phyloP scores from a whole-genome alignment of 768 basidiomycete genomes.

The Lepiota brunneoincarnata region DNA sequence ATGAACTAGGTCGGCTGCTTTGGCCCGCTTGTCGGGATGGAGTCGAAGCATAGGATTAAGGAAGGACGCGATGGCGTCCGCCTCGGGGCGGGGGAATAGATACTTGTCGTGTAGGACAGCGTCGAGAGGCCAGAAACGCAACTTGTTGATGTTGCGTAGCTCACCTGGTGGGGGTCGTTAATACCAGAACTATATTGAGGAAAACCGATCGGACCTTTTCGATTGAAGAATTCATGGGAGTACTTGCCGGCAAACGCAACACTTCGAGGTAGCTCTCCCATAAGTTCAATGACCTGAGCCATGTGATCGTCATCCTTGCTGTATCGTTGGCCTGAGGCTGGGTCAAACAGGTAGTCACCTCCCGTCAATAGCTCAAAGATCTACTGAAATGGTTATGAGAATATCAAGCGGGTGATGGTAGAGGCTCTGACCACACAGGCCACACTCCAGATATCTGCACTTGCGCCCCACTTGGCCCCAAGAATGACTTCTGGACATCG shows the following conservation, averaged over 20 bases:
- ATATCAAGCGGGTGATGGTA: not conserved
- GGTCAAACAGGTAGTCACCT: conserved; percentile 98
- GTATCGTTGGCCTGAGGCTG: conserved; percentile 90
- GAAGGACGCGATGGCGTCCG: conserved; percentile 79
- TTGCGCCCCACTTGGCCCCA: conserved; percentile 93
- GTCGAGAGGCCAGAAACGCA: conserved; percentile 88
- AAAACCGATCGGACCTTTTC: conserved; percentile 64
- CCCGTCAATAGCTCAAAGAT: conserved; percentile 95
- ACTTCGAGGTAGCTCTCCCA: conserved; percentile 84
- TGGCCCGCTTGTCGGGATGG: conserved; percentile 85
- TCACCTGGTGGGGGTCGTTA: conserved; percentile 44
- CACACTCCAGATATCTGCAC: conserved; percentile 96
- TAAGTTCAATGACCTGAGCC: conserved; percentile 94
- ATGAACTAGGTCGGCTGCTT: conserved; percentile 80
- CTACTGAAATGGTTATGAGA: conserved; percentile 33
- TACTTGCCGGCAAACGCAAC: conserved; percentile 92
- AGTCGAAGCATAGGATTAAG: conserved; percentile 88
- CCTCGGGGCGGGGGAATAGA: conserved; percentile 81
- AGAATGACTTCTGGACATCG: conserved; percentile 97
- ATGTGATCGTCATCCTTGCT: conserved; percentile 98
- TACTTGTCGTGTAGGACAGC: conserved; percentile 92
- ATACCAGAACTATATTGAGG: not conserved
- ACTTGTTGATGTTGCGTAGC: conserved; percentile 90
- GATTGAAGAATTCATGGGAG: conserved; percentile 91
- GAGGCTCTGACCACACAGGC: conserved; percentile 76